These are phyloP conservation scores for Gloeophyllum trabeum DNA, from an alignment of 768 basidiomycete genomes.

Conservation along the genomic window DNA sequence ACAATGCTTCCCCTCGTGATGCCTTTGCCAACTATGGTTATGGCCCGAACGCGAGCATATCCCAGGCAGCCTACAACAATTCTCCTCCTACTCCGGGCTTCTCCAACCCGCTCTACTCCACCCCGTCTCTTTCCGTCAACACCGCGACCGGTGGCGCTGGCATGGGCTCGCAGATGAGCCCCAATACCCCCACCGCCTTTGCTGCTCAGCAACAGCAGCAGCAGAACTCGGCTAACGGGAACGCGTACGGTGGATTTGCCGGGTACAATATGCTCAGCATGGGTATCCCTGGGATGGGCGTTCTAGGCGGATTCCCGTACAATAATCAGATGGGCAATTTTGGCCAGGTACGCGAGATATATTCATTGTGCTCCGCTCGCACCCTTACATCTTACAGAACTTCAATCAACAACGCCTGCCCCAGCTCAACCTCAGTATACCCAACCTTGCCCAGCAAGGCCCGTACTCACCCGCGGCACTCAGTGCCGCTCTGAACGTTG, in stretches of 20 bases:
- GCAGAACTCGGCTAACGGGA: constrained; percentile 25
- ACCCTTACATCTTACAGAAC: constrained; percentile 17
- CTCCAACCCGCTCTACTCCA: constrained; percentile 59
- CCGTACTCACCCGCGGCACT: constrained; percentile 75
- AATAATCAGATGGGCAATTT: constrained; percentile 60
- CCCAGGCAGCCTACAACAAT: constrained; percentile 41
- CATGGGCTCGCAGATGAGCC: constrained; percentile 56
- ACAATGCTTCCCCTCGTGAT: constrained; percentile 40
- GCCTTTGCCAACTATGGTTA: constrained; percentile 85
- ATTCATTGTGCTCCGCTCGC: neutral
- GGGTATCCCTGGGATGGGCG: constrained; percentile 65
- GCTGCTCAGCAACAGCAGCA: constrained; percentile 42
- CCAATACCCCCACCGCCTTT: constrained; percentile 43
- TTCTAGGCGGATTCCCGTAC: constrained; percentile 67
- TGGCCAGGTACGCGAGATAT: constrained; percentile 38
- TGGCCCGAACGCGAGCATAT: constrained; percentile 58
- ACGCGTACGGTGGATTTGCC: constrained; percentile 41
- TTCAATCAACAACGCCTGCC: constrained; percentile 52
- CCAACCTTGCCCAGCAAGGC: constrained; percentile 55
- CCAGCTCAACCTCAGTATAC: constrained; percentile 56
- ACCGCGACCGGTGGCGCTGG: constrained; percentile 36
- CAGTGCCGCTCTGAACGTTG: constrained; percentile 50
- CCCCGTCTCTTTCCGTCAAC: constrained; percentile 60
- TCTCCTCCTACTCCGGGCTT: constrained; percentile 36
- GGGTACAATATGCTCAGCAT: constrained; percentile 74